phyloP scores from a whole-genome alignment of 176 grass and related monocot species.

The Oryza glumipatula region DNA sequence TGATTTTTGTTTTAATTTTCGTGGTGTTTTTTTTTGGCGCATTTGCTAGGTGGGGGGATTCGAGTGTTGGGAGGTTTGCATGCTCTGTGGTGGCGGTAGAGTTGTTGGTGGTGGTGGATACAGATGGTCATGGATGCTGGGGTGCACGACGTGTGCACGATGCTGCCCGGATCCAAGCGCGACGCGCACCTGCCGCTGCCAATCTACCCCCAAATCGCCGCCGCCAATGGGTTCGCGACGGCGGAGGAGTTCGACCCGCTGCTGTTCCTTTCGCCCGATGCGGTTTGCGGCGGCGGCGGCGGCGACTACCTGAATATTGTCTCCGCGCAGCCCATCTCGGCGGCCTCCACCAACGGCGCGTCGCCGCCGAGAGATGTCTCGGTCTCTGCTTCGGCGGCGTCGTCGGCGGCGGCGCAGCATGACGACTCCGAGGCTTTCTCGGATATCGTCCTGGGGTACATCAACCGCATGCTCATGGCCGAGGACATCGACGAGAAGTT shows the following conservation, averaged over 20 bases:
- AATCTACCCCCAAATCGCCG: slow-evolving; percentile 52
- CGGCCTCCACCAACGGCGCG: neutral
- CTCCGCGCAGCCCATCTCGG: neutral
- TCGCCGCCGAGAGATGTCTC: slow-evolving; percentile 33
- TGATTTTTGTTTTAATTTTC: neutral
- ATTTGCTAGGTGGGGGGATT: slow-evolving; percentile 28
- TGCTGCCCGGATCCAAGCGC: slow-evolving; percentile 48
- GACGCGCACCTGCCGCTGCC: slow-evolving; percentile 42
- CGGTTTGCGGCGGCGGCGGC: neutral
- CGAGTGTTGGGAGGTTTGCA: neutral
- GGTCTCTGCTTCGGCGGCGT: neutral
- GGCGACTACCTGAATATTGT: slow-evolving; percentile 45
- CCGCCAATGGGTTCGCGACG: slow-evolving; percentile 35
- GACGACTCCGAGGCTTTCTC: slow-evolving; percentile 86
- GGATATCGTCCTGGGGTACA: slow-evolving; percentile 85
- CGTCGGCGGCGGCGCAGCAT: neutral
- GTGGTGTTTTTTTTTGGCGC: slow-evolving; percentile 8
- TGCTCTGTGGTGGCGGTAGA: slow-evolving; percentile 12
- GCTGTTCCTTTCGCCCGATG: slow-evolving; percentile 37
- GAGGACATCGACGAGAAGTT: slow-evolving; percentile 96
- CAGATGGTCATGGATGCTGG: slow-evolving; percentile 74
- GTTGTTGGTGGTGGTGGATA: slow-evolving; percentile 17
- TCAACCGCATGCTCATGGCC: slow-evolving; percentile 89
- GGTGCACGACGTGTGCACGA: slow-evolving; percentile 46
- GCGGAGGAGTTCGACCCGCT: slow-evolving; percentile 46